These are phyloP conservation scores for Malassezia dermatis DNA, from an alignment of 1,284 basidiomycete species.

Conservation along the genomic window DNA sequence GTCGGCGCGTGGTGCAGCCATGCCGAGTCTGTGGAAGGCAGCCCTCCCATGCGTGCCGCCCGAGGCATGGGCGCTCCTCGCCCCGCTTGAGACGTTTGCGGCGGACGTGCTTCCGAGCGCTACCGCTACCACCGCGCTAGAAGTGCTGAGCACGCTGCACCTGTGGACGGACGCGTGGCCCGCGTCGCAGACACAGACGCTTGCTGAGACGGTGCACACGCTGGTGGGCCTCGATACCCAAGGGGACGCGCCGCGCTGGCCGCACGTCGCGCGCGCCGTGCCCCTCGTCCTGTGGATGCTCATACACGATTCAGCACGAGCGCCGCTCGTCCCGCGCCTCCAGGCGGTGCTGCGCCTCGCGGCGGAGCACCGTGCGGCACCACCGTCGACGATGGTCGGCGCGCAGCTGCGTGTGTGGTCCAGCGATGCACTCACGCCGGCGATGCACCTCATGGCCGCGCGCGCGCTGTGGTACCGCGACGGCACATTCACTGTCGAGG, in stretches of 20 bases:
- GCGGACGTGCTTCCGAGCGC: not conserved
- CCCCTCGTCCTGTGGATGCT: slow-evolving; percentile 9
- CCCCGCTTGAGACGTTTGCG: not conserved
- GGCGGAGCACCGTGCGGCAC: not conserved
- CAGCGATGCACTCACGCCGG: too few relatives aligned
- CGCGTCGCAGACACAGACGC: not conserved
- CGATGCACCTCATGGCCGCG: not conserved
- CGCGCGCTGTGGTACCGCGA: slow-evolving; percentile 8
- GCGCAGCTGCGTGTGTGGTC: slow-evolving; percentile 8
- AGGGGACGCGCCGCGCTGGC: not conserved
- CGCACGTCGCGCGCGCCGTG: not conserved
- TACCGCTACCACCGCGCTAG: not conserved
- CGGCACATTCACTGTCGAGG: not conserved
- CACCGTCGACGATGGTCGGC: not conserved
- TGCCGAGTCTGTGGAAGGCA: not conserved
- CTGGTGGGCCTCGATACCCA: not conserved
- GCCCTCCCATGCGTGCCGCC: not conserved
- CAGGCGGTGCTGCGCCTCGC: not conserved
- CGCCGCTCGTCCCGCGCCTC: not conserved
- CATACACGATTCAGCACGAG: not conserved
- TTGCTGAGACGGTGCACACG: not conserved
- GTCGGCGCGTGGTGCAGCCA: slow-evolving; percentile 3
- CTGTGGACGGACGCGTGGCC: slow-evolving; percentile 3
- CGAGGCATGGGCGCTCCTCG: not conserved
- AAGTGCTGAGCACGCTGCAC: slow-evolving; percentile 9